Conservation (phyloP, 768 basidiomycete species). For the Boletus rubescentipes region DNA sequence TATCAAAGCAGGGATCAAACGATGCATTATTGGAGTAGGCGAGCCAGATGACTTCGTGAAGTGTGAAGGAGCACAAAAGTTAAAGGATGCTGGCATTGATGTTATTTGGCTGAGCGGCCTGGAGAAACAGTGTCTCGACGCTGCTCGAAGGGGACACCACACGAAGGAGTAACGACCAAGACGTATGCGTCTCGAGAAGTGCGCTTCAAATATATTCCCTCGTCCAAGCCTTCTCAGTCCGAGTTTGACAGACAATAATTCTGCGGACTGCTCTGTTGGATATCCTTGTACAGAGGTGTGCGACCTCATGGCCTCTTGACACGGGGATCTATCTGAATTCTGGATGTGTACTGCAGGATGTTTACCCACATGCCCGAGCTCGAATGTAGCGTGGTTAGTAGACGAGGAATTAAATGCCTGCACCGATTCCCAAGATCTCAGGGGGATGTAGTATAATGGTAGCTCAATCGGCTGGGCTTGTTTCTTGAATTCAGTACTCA, state of each 20-base stretch:
- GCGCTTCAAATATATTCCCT: neutral
- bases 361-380: conserved; percentile 51
- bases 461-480: conserved; percentile 37
- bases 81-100: conserved; percentile 69
- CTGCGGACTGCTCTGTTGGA: too few species aligned
- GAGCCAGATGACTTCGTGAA: conserved; percentile 95
- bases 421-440: conserved; percentile 44
- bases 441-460: conserved; percentile 41
- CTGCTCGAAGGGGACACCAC: conserved; percentile 64
- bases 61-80: conserved; percentile 80
- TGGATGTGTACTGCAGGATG: too few species aligned
- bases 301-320: too few species aligned
- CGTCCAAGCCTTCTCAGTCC: neutral
- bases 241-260: conserved; percentile 7
- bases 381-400: conserved; percentile 36
- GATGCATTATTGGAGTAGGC: conserved; percentile 84
- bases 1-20: conserved; percentile 62
- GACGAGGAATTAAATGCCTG: conserved; percentile 34
- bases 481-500: conserved; percentile 44
- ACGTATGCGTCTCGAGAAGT: conserved; percentile 1
- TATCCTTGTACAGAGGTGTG: too few species aligned
- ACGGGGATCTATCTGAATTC: too few species aligned
- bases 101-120: conserved; percentile 74
- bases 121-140: conserved; percentile 76
- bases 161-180: neutral